These are phyloP conservation scores for Starmerella apis DNA, from an alignment of 805 yeast species.

Conservation along the genomic window DNA sequence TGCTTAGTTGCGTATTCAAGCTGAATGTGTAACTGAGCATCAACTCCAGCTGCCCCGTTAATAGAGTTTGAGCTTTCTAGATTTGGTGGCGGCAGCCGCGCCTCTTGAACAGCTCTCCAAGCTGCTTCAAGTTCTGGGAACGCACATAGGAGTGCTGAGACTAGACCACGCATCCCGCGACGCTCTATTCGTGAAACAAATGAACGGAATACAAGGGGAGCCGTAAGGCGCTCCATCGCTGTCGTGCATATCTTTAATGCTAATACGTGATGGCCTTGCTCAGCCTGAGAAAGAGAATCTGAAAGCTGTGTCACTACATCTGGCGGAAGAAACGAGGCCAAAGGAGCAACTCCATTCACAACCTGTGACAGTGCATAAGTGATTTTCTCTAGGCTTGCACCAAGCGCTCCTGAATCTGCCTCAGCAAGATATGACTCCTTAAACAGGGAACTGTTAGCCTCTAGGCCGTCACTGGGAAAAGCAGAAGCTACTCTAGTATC, in stretches of 20 bases:
- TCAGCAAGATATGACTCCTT: conserved; percentile 12
- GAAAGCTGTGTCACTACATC: background rate
- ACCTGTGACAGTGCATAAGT: conserved; percentile 7
- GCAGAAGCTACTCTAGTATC: background rate
- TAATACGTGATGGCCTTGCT: background rate
- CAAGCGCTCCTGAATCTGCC: background rate
- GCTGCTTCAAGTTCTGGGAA: conserved; percentile 24
- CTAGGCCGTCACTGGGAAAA: background rate
- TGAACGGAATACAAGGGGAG: conserved; percentile 9
- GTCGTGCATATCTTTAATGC: background rate
- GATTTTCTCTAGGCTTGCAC: conserved; percentile 3
- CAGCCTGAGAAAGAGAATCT: conserved; percentile 1
- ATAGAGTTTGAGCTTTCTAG: background rate
- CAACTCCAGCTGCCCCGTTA: conserved; percentile 28
- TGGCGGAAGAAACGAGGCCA: conserved; percentile 2
- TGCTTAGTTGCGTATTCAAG: conserved; percentile 52
- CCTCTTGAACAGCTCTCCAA: conserved; percentile 13
- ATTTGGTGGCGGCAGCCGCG: background rate
- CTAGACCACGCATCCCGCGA: conserved; percentile 81
- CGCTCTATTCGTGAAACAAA: conserved; percentile 6
- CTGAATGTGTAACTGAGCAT: conserved; percentile 55
- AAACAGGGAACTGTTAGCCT: conserved; percentile 3
- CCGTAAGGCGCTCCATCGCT: conserved; percentile 12
- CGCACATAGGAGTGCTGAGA: conserved; percentile 58
- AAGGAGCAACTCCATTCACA: background rate